phyloP scores from a whole-genome alignment of 1,139 yeast genomes.

The Taiozyma sp. region DNA sequence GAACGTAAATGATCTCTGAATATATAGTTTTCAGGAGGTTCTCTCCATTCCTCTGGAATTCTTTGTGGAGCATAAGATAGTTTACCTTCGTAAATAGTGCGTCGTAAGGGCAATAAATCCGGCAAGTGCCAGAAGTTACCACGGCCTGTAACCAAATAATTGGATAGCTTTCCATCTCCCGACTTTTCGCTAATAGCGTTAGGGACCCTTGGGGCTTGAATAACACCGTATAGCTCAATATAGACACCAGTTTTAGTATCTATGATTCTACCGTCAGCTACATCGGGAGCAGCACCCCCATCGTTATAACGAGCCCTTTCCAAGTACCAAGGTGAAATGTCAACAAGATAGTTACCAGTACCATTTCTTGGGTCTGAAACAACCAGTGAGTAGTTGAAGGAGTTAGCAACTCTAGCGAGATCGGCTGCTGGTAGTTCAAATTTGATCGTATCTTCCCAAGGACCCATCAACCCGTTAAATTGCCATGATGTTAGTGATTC shows the following conservation, averaged over 20 bases:
- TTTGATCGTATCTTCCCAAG: slow-evolving; percentile 51
- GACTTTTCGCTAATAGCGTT: slow-evolving; percentile 6
- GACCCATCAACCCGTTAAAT: slow-evolving; percentile 47
- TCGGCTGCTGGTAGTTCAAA: slow-evolving; percentile 46
- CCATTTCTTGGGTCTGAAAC: slow-evolving; percentile 36
- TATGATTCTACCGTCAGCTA: slow-evolving; percentile 49
- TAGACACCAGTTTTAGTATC: slow-evolving; percentile 47
- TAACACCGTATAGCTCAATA: slow-evolving; percentile 39
- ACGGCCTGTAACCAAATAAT: slow-evolving; percentile 28
- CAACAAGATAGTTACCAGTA: slow-evolving; percentile 40
- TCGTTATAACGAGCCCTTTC: slow-evolving; percentile 37
- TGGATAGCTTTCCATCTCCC: slow-evolving; percentile 14
- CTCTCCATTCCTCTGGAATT: slow-evolving; percentile 18
- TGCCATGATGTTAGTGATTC: slow-evolving; percentile 51
- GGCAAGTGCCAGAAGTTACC: slow-evolving; percentile 31
- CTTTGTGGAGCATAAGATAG: slow-evolving; percentile 27
- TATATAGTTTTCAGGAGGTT: slow-evolving; percentile 20
- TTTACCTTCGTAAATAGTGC: slow-evolving; percentile 31
- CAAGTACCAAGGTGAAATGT: slow-evolving; percentile 41
- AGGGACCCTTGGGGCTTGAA: slow-evolving; percentile 23
- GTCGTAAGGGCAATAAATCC: slow-evolving; percentile 28
- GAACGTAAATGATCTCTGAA: slow-evolving; percentile 30
- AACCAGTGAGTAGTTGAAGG: slow-evolving; percentile 43
- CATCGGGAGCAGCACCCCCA: slow-evolving; percentile 37
- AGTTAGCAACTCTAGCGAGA: slow-evolving; percentile 34